Base-by-base conservation (phyloP, 1,284 basidiomycete genomes). In the Austroboletus novae-zelandiae region DNA sequence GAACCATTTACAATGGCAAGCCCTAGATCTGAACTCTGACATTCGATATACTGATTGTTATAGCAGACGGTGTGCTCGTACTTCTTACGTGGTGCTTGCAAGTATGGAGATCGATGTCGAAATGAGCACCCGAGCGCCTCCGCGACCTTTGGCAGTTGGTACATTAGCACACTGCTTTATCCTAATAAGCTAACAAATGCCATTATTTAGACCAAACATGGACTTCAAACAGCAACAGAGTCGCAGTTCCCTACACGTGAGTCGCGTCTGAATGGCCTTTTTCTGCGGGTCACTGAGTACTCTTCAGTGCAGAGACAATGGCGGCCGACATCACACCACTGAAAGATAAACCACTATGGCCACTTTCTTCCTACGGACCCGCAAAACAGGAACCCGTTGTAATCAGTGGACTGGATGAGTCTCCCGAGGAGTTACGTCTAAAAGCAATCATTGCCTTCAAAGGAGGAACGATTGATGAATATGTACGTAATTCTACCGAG, bases 361-460 rank as follows among this genome's bases (percentile, higher is more conserved):
- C 86, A n/a, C 71, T 95, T 1, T 86, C 91, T 0, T 86, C 81
- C 0, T 97, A 89, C 65, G 93, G 79, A 0, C 82, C 89, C 20
- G 82, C 84, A 1, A 94, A 94, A 62, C 66, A 79, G 48, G 90
- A 94, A 59, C 84, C 84, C 0, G 83, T 78, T 43, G 60, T 96
- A 7, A 69, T 97, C 15, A 56, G 69, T 5, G 84, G 81, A 1
- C 71, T 88, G 30, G 94, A 97, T 60, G 74, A 88, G 54, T 89
- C 84, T 0, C 80, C 78, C 0, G 94, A 97, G 61, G 94, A 98
- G 68, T 69, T 97, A 45, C 79, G 89, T 41, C 72, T 84, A 50
- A 85, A 80, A 61, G 89, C 87, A 10, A 74, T 78, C 7, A 68
- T 75, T 13, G 88, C 90, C 0, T 60, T 79, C 29, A 75, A 76